Conservation (phyloP, 768 basidiomycete species). For the Hortiboletus flavorubellus region DNA sequence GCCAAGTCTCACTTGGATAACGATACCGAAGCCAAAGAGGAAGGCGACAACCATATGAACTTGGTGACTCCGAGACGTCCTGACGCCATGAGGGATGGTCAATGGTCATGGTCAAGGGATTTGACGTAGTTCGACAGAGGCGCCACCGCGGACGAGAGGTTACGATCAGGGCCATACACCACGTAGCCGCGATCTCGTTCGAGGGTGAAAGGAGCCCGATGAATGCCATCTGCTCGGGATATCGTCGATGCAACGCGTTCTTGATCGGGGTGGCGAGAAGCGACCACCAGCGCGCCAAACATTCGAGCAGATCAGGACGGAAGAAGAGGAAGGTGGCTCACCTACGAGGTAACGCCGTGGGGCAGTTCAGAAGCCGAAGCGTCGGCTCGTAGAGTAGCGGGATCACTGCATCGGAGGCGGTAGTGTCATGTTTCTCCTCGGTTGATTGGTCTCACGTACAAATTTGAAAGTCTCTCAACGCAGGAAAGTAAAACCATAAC, state of each 20-base stretch:
- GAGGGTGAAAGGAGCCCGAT: background rate
- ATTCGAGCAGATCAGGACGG: background rate
- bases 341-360: background rate
- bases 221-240: background rate
- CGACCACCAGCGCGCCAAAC: background rate
- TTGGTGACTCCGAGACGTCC: background rate
- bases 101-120: background rate
- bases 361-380: background rate
- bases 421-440: background rate
- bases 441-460: no score
- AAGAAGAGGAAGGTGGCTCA: background rate
- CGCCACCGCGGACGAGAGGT: slow-evolving; percentile 3
- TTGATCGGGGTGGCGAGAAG: background rate
- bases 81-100: no score
- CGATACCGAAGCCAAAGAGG: no score
- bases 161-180: background rate
- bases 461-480: no score
- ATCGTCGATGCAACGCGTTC: background rate
- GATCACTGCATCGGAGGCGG: background rate
- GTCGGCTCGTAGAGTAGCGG: background rate
- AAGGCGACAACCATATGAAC: background rate
- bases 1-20: no score
- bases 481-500: no score
- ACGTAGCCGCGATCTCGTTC: no score
- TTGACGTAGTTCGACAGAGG: background rate